Percentiles rank a stretch among this genome's conserved stretches.
Conservation (phyloP, 495 filamentous ascomycete genomes). For the Friedmanniomyces endolithicus region DNA sequence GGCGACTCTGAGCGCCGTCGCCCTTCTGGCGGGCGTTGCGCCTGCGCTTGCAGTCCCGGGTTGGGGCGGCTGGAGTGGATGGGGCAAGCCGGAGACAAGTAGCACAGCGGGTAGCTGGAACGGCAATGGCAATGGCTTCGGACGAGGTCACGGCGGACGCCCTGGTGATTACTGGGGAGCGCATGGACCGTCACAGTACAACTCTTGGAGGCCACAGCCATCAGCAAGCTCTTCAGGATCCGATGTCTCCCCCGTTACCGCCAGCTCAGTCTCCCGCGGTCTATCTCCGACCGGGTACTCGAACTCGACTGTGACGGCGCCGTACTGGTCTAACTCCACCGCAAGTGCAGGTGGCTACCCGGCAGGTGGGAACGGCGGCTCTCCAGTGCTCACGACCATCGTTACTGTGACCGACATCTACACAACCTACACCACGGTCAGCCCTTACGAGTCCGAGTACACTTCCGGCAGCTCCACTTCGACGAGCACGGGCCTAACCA, state of each 20-base stretch:
- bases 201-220: neutral
- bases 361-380: neutral
- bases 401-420: neutral
- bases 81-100: neutral
- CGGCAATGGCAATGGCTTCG: neutral
- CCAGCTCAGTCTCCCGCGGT: neutral
- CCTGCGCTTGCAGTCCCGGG: neutral
- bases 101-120: neutral
- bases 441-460: neutral
- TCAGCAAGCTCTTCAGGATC: neutral
- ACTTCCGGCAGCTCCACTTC: neutral
- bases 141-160: neutral
- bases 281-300: neutral
- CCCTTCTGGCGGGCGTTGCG: conserved; percentile 5
- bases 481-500: neutral
- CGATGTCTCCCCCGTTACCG: neutral
- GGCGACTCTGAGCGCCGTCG: conserved; percentile 12
- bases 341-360: neutral
- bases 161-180: neutral
- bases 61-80: neutral
- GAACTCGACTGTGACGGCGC: neutral
- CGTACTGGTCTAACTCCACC: neutral
- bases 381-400: neutral
- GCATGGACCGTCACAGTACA: too few species aligned
- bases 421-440: neutral